Conservation (phyloP, 1,139 yeast species). For the Saccharomycopsis hybrid region DNA sequence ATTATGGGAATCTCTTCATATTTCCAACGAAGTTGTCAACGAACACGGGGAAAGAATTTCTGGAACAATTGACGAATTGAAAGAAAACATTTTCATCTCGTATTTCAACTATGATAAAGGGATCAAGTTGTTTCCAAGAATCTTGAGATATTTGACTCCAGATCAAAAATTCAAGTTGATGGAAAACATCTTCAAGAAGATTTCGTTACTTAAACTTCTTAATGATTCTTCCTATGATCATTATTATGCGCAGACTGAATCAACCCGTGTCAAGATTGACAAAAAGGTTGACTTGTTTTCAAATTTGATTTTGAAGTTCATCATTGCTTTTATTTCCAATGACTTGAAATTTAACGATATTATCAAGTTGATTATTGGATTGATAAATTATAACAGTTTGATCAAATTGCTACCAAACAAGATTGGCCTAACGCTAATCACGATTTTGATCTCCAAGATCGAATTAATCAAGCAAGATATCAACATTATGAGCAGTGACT, state of each 20-base stretch:
- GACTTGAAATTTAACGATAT: conserved; percentile 80
- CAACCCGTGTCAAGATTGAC: conserved; percentile 47
- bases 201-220: conserved; percentile 75
- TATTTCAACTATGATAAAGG: conserved; percentile 83
- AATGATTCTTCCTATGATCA: conserved; percentile 73
- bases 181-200: conserved; percentile 73
- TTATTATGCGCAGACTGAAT: conserved; percentile 38
- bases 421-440: conserved; percentile 79
- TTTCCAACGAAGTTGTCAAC: conserved; percentile 37
- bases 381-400: conserved; percentile 60
- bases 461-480: conserved; percentile 88
- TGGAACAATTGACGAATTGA: conserved; percentile 44
- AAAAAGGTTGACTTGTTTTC: conserved; percentile 77
- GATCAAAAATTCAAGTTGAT: conserved; percentile 76
- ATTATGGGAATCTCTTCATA: conserved; percentile 76
- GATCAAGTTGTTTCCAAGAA: conserved; percentile 80
- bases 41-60: conserved; percentile 26
- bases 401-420: conserved; percentile 74
- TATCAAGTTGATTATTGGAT: conserved; percentile 68
- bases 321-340: conserved; percentile 71
- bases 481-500: conserved; percentile 35
- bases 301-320: conserved; percentile 74
- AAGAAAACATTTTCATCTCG: conserved; percentile 69
- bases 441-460: conserved; percentile 85
- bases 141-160: conserved; percentile 73